phyloP scores from a whole-genome alignment of 345 rosid species.

The Eucalyptus curtisii region DNA sequence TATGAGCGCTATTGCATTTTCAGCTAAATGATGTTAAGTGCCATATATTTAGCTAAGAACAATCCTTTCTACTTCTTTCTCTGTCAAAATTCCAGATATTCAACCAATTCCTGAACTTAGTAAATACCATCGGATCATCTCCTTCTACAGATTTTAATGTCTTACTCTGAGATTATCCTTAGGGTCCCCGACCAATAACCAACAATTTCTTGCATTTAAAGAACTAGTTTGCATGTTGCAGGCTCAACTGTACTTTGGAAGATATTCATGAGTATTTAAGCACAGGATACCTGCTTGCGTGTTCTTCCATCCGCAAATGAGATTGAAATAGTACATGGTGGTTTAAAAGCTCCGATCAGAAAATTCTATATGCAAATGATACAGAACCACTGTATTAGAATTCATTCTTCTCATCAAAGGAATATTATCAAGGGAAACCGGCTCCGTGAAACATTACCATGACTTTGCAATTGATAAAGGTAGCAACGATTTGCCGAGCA shows the following conservation, averaged over 20 bases:
- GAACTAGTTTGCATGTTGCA: not conserved
- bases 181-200: not conserved
- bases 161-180: not conserved
- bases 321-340: constrained; percentile 31
- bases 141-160: not conserved
- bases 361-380: constrained; percentile 16
- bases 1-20: not conserved
- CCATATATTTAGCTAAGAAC: not conserved
- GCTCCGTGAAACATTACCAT: constrained; percentile 7
- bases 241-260: not conserved
- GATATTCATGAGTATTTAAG: not conserved
- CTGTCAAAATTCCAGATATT: not conserved
- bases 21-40: not conserved
- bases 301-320: constrained; percentile 31
- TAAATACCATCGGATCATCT: not conserved
- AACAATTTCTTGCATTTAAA: not conserved
- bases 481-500: not conserved
- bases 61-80: not conserved
- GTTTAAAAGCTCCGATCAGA: constrained; percentile 44
- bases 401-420: not conserved
- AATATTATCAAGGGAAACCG: not conserved
- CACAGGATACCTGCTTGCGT: constrained; percentile 27
- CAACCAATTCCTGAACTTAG: not conserved
- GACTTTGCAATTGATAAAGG: not conserved
- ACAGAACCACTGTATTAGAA: not conserved